These are phyloP conservation scores for Erythrobasidium yunnanense DNA, from an alignment of 768 basidiomycete species.

Conservation along the genomic window DNA sequence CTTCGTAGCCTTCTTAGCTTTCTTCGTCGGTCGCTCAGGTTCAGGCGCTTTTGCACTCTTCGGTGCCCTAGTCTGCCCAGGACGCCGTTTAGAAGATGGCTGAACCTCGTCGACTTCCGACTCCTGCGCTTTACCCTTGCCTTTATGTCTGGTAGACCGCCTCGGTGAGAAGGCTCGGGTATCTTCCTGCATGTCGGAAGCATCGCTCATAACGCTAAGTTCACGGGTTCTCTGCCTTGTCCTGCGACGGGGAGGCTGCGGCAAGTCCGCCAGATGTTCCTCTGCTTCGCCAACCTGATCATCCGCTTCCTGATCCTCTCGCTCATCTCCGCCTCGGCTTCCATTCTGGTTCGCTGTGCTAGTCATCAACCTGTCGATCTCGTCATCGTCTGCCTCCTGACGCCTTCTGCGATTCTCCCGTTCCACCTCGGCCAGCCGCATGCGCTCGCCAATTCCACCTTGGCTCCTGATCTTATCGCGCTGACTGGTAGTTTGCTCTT, in stretches of 20 bases:
- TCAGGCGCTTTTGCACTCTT: too few relatives aligned
- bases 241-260: neutral
- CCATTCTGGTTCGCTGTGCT: neutral
- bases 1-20: neutral
- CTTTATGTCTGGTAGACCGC: neutral
- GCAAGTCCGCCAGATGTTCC: neutral
- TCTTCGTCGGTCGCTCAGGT: neutral
- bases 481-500: constrained; percentile 5
- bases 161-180: neutral
- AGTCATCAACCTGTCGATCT: neutral
- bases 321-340: too few relatives aligned
- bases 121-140: neutral
- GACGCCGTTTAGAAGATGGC: too few relatives aligned
- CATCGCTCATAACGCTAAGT: constrained; percentile 19
- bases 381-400: neutral
- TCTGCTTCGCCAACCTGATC: neutral
- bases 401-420: neutral
- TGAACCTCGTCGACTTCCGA: too few relatives aligned
- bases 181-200: neutral
- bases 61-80: too few relatives aligned
- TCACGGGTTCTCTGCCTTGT: constrained; percentile 17
- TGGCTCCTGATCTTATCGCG: neutral
- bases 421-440: neutral
- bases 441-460: constrained; percentile 6
- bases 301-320: neutral